phyloP scores from a whole-genome alignment of 495 filamentous ascomycete species.

The Aspergillus heteromorphus region DNA sequence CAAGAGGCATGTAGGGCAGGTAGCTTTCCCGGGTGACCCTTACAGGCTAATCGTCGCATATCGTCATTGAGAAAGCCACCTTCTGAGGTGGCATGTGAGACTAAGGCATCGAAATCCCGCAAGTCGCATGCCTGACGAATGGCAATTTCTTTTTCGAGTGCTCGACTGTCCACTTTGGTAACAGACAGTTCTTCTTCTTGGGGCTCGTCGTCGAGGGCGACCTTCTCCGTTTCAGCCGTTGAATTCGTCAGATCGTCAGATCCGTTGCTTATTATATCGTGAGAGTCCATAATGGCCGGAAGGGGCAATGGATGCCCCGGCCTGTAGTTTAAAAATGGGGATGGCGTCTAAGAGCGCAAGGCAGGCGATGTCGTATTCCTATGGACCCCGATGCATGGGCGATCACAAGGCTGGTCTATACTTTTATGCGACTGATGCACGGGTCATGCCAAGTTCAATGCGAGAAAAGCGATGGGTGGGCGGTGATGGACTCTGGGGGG shows the following conservation, averaged over 20 bases:
- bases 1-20: background rate
- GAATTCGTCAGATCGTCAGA: background rate
- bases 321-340: too few relatives aligned
- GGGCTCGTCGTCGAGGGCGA: background rate
- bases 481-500: background rate
- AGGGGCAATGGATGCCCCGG: background rate
- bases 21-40: conserved; percentile 33
- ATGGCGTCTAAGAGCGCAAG: background rate
- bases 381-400: background rate
- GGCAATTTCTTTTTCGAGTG: conserved; percentile 28
- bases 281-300: background rate
- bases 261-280: background rate
- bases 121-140: conserved; percentile 66
- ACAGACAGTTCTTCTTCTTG: conserved; percentile 2
- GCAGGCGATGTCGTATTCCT: background rate
- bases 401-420: background rate
- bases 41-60: conserved; percentile 80
- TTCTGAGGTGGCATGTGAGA: conserved; percentile 60
- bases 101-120: conserved; percentile 57
- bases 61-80: conserved; percentile 76
- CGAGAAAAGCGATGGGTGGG: background rate
- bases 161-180: conserved; percentile 1
- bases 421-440: background rate
- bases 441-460: background rate
- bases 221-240: background rate